Evolutionary conservation across 805 yeast genomes (phyloP).

Genomic region (Jamesozyma rosinii): DNA sequence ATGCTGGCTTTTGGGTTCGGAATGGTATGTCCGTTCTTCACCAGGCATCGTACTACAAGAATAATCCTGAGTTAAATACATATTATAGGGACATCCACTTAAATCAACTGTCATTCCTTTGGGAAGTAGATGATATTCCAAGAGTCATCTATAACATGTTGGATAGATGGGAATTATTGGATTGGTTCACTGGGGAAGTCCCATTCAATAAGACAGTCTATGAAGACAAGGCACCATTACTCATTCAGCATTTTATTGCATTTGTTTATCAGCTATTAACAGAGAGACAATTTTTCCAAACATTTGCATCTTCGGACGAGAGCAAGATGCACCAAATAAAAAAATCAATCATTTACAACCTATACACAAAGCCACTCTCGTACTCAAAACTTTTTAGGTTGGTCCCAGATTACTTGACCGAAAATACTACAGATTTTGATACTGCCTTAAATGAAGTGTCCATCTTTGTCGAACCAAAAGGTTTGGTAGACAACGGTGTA

Average conservation of each 20-base stretch:
- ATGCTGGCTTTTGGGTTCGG: conserved; percentile 63
- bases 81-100: conserved; percentile 68
- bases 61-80: conserved; percentile 42
- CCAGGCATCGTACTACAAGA: conserved; percentile 43
- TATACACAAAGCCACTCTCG: conserved; percentile 45
- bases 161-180: conserved; percentile 52
- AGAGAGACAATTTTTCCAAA: conserved; percentile 55
- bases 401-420: conserved; percentile 30
- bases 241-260: conserved; percentile 72
- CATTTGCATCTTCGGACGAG: conserved; percentile 29
- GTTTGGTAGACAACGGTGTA: conserved; percentile 57
- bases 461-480: conserved; percentile 54
- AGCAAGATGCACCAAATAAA: conserved; percentile 30
- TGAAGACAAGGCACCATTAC: conserved; percentile 41
- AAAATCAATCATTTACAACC: conserved; percentile 39
- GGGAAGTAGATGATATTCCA: conserved; percentile 42
- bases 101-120: conserved; percentile 50
- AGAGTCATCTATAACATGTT: conserved; percentile 46
- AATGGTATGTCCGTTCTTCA: conserved; percentile 51
- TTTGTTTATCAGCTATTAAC: conserved; percentile 61
- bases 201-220: conserved; percentile 36
- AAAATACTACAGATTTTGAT: conserved; percentile 37
- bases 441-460: conserved; percentile 48
- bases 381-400: conserved; percentile 41
- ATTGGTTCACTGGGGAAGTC: conserved; percentile 38